Evolutionary conservation across 179 eudicot species (phyloP).

Genomic region (Gypsophila paniculata): DNA sequence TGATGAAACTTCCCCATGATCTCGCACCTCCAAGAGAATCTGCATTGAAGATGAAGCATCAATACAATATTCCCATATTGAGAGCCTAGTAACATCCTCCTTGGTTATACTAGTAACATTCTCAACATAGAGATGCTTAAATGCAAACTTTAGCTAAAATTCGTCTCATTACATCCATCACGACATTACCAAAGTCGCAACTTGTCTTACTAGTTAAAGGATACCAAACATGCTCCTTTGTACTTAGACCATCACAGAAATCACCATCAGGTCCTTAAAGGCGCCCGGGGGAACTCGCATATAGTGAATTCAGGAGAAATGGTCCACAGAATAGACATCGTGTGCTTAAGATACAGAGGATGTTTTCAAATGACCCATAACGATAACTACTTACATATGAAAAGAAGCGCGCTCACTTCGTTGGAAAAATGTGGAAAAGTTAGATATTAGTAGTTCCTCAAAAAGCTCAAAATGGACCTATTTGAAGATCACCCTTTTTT

Average conservation of each 20-base stretch:
- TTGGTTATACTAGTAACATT: not conserved
- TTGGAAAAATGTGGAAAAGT: too few relatives aligned
- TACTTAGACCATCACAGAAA: not conserved
- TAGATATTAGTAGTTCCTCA: too few relatives aligned
- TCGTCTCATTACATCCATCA: not conserved
- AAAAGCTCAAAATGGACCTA: too few relatives aligned
- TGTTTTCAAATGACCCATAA: not conserved
- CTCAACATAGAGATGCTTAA: not conserved
- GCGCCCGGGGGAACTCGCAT: not conserved
- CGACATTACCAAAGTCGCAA: not conserved
- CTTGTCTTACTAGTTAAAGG: not conserved
- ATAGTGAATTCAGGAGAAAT: too few relatives aligned
- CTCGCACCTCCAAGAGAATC: constrained; percentile 73
- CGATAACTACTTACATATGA: not conserved
- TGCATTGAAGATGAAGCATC: constrained; percentile 27
- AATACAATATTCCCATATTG: constrained; percentile 7
- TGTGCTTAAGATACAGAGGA: not conserved
- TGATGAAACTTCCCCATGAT: constrained; percentile 33
- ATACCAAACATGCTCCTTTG: not conserved
- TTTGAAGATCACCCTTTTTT: not conserved
- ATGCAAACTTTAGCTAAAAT: not conserved
- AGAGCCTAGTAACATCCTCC: not conserved
- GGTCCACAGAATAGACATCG: not conserved
- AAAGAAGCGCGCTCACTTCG: not conserved
- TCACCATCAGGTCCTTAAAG: not conserved